Percentiles rank a stretch among this genome's conserved stretches.
phyloP scores from a whole-genome alignment of 2,329 filamentous ascomycete genomes.

The Verticillium longisporum region DNA sequence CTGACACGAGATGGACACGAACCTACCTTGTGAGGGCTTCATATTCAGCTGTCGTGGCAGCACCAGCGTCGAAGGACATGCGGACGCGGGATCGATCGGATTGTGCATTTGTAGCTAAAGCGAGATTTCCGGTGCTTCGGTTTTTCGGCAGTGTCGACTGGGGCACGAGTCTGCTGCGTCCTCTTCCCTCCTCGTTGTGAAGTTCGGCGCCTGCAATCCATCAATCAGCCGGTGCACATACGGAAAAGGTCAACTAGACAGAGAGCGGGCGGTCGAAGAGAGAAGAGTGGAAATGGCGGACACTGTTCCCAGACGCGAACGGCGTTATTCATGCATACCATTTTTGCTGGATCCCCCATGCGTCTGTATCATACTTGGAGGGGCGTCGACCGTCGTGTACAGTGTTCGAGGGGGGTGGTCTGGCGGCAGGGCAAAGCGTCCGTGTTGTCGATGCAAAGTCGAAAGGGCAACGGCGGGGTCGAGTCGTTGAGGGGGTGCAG shows the following conservation, averaged over 20 bases:
- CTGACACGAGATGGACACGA: background rate
- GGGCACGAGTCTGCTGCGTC: constrained; percentile 36
- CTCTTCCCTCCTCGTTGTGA: constrained; percentile 31
- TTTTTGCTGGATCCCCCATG: constrained; percentile 34
- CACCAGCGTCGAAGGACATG: constrained; percentile 70
- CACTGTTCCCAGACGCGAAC: too few relatives aligned
- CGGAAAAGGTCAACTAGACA: constrained; percentile 3
- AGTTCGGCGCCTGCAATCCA: constrained; percentile 31
- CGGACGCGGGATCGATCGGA: constrained; percentile 55
- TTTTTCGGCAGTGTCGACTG: constrained; percentile 54
- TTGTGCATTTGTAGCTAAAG: constrained; percentile 36
- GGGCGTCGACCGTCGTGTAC: constrained; percentile 4
- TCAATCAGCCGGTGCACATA: constrained; percentile 12
- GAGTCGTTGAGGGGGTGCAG: background rate
- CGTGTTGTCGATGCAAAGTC: constrained; percentile 10
- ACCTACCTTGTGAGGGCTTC: constrained; percentile 68
- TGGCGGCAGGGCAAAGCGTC: constrained; percentile 1
- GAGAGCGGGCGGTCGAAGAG: constrained; percentile 2
- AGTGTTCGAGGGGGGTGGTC: background rate
- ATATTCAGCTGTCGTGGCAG: constrained; percentile 50
- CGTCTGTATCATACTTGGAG: constrained; percentile 34
- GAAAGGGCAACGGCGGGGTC: constrained; percentile 10
- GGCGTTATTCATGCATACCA: constrained; percentile 20
- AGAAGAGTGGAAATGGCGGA: background rate
- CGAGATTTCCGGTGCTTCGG: constrained; percentile 57